Percentiles rank a stretch among this genome's conserved stretches.
These are phyloP conservation scores for Magnolia officinalis DNA, from an alignment of 164 flowering plant species.

Conservation along the genomic window DNA sequence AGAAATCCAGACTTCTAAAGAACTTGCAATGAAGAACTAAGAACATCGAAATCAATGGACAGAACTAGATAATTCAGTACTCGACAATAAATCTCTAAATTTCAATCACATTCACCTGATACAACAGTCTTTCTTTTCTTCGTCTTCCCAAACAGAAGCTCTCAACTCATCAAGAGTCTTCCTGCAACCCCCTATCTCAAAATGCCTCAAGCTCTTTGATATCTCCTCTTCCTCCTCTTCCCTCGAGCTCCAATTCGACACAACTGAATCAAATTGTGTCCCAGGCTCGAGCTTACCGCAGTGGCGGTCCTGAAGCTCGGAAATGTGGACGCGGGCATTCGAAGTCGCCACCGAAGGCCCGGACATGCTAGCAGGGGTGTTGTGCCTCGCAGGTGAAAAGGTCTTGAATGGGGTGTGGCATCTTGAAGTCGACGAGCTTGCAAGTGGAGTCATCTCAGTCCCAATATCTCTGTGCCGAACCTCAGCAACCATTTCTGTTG, in stretches of 20 bases:
- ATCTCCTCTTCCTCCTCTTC: conserved; percentile 86
- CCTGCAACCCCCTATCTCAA: conserved; percentile 34
- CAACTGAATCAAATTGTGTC: conserved; percentile 47
- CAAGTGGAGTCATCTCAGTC: conserved; percentile 88
- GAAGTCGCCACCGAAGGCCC: conserved; percentile 40
- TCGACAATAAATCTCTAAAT: not conserved
- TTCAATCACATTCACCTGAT: conserved; percentile 62
- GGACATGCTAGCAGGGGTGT: conserved; percentile 71
- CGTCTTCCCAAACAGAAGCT: conserved; percentile 66
- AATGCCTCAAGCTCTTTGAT: conserved; percentile 78
- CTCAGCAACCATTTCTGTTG: conserved; percentile 39
- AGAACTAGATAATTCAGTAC: not conserved
- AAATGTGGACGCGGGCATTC: conserved; percentile 33
- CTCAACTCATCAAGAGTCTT: conserved; percentile 41
- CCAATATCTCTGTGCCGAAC: conserved; percentile 65
- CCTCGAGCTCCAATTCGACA: conserved; percentile 80
- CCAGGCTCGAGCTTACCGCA: conserved; percentile 64
- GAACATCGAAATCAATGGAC: not conserved
- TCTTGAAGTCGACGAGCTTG: conserved; percentile 66
- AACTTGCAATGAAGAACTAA: not conserved
- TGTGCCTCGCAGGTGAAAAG: conserved; percentile 80
- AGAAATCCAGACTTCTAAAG: not conserved
- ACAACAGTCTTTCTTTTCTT: conserved; percentile 60
- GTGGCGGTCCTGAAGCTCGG: conserved; percentile 66
- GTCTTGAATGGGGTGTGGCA: conserved; percentile 63